Evolutionary conservation across 2,329 filamentous ascomycete species (phyloP), one percentile per base, ranked within the genome.

Genomic region (Pseudocercospora eumusae): DNA sequence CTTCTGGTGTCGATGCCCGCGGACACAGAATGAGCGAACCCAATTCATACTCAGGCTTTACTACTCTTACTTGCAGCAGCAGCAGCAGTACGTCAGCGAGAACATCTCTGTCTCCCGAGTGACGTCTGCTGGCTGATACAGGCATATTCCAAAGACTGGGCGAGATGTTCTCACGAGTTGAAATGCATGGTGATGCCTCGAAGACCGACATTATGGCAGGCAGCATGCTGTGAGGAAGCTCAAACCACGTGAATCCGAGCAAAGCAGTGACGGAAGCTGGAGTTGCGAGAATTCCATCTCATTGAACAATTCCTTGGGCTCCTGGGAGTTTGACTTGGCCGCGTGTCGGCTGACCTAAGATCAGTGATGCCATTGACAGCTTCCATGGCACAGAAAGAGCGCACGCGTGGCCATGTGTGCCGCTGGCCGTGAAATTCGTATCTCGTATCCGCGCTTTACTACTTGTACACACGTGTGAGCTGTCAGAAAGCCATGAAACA

Each of bases 61-160:
- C 44, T 8, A 47, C 44, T 47, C 20, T 47, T 1, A 47, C 44
- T 47, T 25, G 44, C 44, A n/a, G 25, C 47, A 52, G 47, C 47
- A 52, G 47, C 47, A 52, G 47, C 10, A 52, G 47, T 15, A 28
- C 47, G 15, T 52, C 47, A 28, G 47, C 47, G 15, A 52, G 47
- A 21, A 28, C 47, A 9, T 52, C 47, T 52, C 47, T 28, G 15
- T 28, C 36, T 40, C 36, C 47, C 47, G 47, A 25, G 25, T 28
- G 25, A 52, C 21, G 47, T 47, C 23, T 52, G 10, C 13, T 25
- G 45, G 27, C 13, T 23, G 45, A 28, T n/a, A 23, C 45, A 23
- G 21, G 5, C 18, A 23, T 15, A 1, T 23, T 15, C 10, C 21
- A 23, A 28, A 25, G 15, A 18, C 25, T 25, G 7, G 21, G 25